phyloP scores from a whole-genome alignment of 2,329 filamentous ascomycete species.

The Fusarium mexicanum region DNA sequence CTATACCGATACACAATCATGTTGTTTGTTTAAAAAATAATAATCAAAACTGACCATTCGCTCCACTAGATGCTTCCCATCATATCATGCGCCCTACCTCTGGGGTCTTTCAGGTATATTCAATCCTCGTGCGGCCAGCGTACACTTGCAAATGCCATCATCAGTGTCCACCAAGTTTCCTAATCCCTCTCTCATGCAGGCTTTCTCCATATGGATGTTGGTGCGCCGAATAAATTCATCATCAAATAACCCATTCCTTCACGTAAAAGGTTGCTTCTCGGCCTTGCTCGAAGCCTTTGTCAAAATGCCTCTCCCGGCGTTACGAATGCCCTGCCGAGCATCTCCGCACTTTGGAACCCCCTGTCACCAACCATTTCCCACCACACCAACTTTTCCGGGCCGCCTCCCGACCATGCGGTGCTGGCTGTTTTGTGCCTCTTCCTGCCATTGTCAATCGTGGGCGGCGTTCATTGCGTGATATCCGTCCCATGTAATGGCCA shows the following conservation, averaged over 20 bases:
- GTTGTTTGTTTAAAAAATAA: neutral
- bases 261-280: neutral
- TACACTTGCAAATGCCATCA: slow-evolving; percentile 22
- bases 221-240: slow-evolving; percentile 20
- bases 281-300: neutral
- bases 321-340: neutral
- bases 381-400: slow-evolving; percentile 24
- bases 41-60: neutral
- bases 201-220: slow-evolving; percentile 1
- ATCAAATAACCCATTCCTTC: slow-evolving; percentile 3
- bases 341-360: slow-evolving; percentile 14
- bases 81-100: slow-evolving; percentile 12
- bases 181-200: slow-evolving; percentile 1
- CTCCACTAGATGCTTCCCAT: slow-evolving; percentile 25
- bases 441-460: slow-evolving; percentile 4
- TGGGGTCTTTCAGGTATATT: slow-evolving; percentile 33
- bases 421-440: slow-evolving; percentile 7
- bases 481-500: slow-evolving; percentile 11
- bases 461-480: neutral
- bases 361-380: slow-evolving; percentile 17
- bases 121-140: slow-evolving; percentile 32
- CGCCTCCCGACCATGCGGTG: slow-evolving; percentile 13
- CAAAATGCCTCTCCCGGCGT: slow-evolving; percentile 13
- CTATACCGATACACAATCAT: neutral
- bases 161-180: slow-evolving; percentile 8